Evolutionary conservation across 371 early-diverging fungal species (phyloP), one percentile per base, ranked within the genome.

Genomic region (Mucor irregularis): DNA sequence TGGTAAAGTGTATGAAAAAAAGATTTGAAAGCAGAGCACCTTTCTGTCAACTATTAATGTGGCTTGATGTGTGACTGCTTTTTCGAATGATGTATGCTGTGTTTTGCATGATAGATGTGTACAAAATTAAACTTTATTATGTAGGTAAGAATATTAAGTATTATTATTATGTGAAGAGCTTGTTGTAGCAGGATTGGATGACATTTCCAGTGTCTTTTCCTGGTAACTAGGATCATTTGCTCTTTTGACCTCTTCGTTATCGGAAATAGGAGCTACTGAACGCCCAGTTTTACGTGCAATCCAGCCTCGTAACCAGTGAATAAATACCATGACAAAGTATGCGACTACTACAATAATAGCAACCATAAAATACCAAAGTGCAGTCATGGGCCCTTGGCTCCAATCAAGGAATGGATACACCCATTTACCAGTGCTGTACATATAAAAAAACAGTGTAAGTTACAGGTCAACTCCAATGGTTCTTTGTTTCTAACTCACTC

Each of bases 351-450:
- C 67, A 11, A 75, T 43, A 0, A 62, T 58, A 7, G 64, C 76
- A 0, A 79, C 78, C 2, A 70, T 33, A 37, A 73, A 21, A 28
- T 81, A 81, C 66, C 71, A 74, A 10, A 69, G 57, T 2, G 71
- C 77, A 10, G 73, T 68, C 0, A 52, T 56, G 1, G 66, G 58
- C 1, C 82, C 84, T 40, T 76, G 71, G 25, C 42, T 46, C 81
- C 84, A 83, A 17, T 76, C 53, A 38, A 84, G 48, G 56, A 84
- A 84, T 0, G 79, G 70, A 63, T 84, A 84, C 0, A 80, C 77
- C 82, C 84, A 84, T 9, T 33, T 48, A 0, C 60, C 49, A 13
- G 58, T 50, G 16, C 77, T 76, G 42, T 26, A 19, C 30, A 34
- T 16, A 5, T 21, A 48, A 22, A 6, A 30, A n/a, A n/a, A n/a